These are phyloP conservation scores for Penicillium argentinense DNA, from an alignment of 495 filamentous ascomycete species.

Conservation along the genomic window DNA sequence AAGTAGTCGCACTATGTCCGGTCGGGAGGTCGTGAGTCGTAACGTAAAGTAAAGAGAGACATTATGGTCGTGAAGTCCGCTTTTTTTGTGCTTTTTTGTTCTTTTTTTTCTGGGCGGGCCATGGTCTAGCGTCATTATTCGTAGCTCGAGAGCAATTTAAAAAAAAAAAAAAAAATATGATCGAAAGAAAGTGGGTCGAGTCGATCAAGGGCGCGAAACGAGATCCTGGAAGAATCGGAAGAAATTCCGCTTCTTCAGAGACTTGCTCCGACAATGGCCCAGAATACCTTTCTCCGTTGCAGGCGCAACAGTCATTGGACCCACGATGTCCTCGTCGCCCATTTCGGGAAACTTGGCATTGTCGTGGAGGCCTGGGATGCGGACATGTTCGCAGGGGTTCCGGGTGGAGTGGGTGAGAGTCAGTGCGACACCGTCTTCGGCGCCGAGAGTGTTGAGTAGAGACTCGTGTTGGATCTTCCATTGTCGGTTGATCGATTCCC, in stretches of 20 bases:
- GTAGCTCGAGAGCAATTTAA: conserved; percentile 16
- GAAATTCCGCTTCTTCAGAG: conserved; percentile 44
- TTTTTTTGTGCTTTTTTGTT: not conserved
- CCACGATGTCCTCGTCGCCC: conserved; percentile 88
- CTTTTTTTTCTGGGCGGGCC: not conserved
- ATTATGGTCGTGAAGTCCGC: conserved; percentile 39
- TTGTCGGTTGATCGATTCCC: conserved; percentile 68
- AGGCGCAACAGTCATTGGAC: conserved; percentile 71
- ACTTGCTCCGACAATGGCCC: conserved; percentile 30
- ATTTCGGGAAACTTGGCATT: conserved; percentile 84
- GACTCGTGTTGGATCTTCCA: conserved; percentile 70
- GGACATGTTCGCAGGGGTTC: conserved; percentile 47
- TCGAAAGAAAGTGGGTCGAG: conserved; percentile 5
- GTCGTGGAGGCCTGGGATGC: conserved; percentile 61
- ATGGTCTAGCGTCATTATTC: conserved; percentile 29
- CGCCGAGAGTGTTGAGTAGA: conserved; percentile 48
- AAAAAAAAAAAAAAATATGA: conserved; percentile 1
- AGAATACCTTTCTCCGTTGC: conserved; percentile 24
- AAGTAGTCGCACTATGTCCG: conserved; percentile 37
- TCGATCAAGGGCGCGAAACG: conserved; percentile 32
- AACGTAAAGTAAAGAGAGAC: conserved; percentile 27
- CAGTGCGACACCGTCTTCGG: conserved; percentile 32
- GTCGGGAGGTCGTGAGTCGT: conserved; percentile 36
- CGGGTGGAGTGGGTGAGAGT: conserved; percentile 46
- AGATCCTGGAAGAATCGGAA: conserved; percentile 50